These are phyloP conservation scores for Heterobasidion irregulare DNA, from an alignment of 1,284 basidiomycete species.

Conservation along the genomic window DNA sequence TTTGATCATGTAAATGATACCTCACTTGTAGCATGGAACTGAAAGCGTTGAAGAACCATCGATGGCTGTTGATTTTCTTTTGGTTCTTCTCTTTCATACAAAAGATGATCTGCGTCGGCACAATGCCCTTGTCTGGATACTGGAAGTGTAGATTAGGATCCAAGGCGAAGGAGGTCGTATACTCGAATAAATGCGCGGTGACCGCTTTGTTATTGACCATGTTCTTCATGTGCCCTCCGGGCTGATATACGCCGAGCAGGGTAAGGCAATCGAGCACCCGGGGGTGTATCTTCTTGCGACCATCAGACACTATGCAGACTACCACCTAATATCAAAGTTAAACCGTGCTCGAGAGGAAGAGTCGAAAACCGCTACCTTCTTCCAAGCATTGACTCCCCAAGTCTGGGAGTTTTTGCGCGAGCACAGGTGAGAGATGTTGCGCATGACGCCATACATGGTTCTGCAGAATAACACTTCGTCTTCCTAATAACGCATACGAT, in stretches of 20 bases:
- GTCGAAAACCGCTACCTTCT: constrained; percentile 48
- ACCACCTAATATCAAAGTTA: constrained; percentile 29
- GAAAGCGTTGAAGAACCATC: constrained; percentile 91
- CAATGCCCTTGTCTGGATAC: constrained; percentile 69
- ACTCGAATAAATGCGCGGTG: constrained; percentile 92
- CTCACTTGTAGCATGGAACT: constrained; percentile 46
- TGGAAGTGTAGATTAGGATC: constrained; percentile 74
- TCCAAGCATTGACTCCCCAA: constrained; percentile 97
- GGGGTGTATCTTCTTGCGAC: constrained; percentile 79
- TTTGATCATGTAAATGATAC: neutral
- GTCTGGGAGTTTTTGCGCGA: constrained; percentile 80
- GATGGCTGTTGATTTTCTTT: constrained; percentile 91
- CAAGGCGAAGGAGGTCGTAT: constrained; percentile 74
- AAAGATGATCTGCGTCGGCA: constrained; percentile 91
- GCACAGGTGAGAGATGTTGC: constrained; percentile 79
- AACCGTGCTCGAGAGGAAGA: neutral
- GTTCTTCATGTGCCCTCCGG: constrained; percentile 85
- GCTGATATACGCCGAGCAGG: constrained; percentile 74
- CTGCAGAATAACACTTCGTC: constrained; percentile 73
- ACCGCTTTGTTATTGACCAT: constrained; percentile 82
- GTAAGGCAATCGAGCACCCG: constrained; percentile 82
- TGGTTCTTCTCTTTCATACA: constrained; percentile 92
- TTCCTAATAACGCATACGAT: constrained; percentile 25
- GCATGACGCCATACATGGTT: constrained; percentile 91
- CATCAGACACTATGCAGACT: constrained; percentile 62